Evolutionary conservation across 2,329 filamentous ascomycete species (phyloP).

Genomic region (Colletotrichum sp.): DNA sequence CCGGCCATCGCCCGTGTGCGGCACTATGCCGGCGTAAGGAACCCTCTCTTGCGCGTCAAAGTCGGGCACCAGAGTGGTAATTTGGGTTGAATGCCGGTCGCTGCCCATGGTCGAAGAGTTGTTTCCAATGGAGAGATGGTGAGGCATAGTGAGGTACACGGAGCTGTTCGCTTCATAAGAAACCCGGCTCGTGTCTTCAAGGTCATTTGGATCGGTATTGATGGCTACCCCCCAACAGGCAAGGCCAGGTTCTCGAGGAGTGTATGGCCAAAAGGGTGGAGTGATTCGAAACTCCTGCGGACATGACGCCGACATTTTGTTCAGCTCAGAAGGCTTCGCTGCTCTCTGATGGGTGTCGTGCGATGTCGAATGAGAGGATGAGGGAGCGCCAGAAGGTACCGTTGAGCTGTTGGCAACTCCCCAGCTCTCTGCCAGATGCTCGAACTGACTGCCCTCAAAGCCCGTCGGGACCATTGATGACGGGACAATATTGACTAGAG

Average conservation of each 20-base stretch:
- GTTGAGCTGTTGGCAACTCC: slow-evolving; percentile 28
- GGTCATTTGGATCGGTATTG: slow-evolving; percentile 40
- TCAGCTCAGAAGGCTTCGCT: slow-evolving; percentile 49
- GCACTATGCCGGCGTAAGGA: slow-evolving; percentile 42
- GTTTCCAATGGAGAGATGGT: slow-evolving; percentile 45
- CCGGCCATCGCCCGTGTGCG: slow-evolving; percentile 49
- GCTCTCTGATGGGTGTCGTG: slow-evolving; percentile 42
- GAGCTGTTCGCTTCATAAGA: slow-evolving; percentile 48
- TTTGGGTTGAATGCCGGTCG: slow-evolving; percentile 48
- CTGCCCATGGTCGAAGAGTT: slow-evolving; percentile 43
- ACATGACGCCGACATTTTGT: slow-evolving; percentile 53
- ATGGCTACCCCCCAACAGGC: slow-evolving; percentile 45
- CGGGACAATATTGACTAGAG: no score
- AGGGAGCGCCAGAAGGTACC: slow-evolving; percentile 40
- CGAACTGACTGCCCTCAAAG: slow-evolving; percentile 50
- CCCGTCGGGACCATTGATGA: no score
- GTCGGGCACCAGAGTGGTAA: slow-evolving; percentile 39
- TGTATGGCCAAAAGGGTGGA: slow-evolving; percentile 55
- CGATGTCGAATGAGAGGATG: slow-evolving; percentile 32
- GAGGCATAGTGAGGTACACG: slow-evolving; percentile 44
- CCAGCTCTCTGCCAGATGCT: not conserved
- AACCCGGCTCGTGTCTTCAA: slow-evolving; percentile 52
- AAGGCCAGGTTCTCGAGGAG: slow-evolving; percentile 42
- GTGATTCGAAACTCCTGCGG: slow-evolving; percentile 55
- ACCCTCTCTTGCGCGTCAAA: slow-evolving; percentile 40